Percentiles rank a stretch among this genome's conserved stretches.
phyloP scores from a whole-genome alignment of 116 monocot genomes.

The Papilionanthe hybrid region DNA sequence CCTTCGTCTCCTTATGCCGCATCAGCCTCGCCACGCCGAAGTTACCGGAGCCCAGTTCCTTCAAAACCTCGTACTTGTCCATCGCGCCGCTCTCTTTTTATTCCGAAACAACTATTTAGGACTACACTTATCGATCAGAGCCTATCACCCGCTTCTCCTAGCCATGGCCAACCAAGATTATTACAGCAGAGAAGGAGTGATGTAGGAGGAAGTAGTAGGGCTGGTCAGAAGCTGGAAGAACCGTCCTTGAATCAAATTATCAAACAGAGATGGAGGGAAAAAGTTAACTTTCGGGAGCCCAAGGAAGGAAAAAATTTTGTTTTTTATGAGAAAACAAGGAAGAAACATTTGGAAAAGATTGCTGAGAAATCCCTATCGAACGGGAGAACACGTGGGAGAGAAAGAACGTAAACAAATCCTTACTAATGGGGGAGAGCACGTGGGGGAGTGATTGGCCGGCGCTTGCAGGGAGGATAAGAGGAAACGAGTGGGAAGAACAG shows the following conservation, averaged over 20 bases:
- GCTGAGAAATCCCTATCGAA: too few species aligned
- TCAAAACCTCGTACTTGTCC: constrained; percentile 25
- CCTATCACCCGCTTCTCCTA: not conserved
- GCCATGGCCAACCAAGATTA: not conserved
- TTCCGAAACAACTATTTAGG: not conserved
- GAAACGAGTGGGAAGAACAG: too few species aligned
- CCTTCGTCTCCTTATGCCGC: constrained; percentile 53
- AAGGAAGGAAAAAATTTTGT: not conserved
- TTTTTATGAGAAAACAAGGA: too few species aligned
- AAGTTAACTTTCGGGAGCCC: not conserved
- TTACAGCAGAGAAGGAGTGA: not conserved
- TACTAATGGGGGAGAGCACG: too few species aligned
- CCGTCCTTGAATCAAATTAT: not conserved
- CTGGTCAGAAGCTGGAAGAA: not conserved
- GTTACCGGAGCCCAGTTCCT: constrained; percentile 35
- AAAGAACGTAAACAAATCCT: too few species aligned
- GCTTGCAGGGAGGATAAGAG: too few species aligned
- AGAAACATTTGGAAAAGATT: too few species aligned
- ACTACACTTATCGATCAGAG: not conserved
- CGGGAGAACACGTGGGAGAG: too few species aligned
- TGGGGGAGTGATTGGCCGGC: too few species aligned
- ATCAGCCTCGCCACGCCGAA: constrained; percentile 52
- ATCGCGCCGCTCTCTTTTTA: not conserved
- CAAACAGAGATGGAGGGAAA: not conserved
- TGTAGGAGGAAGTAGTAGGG: not conserved